Base-by-base conservation (phyloP, 495 filamentous ascomycete species). In the Mytilinidion resinicola region DNA sequence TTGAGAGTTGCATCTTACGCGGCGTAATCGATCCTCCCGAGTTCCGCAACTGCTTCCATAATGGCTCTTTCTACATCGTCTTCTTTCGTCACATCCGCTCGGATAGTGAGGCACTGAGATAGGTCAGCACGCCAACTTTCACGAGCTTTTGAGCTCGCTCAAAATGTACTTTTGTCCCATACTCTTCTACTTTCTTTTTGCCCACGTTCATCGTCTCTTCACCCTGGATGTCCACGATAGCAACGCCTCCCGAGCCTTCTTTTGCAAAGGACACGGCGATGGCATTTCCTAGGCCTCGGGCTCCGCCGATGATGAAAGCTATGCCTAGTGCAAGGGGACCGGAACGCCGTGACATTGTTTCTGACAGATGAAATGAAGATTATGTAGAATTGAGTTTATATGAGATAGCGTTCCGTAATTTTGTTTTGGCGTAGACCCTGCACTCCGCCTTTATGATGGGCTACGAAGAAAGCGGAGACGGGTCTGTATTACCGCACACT, bases 31-130 rank as follows among this genome's bases (percentile, higher is more conserved):
- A 65, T 64, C 30, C 67, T 44, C 7, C 66, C 61, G 53, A 69
- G 72, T 20, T 69, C 62, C 33, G 63, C 57, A 9, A 69, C 59
- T 10, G 64, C 56, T 30, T 60, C 30, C 9, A 56, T 42, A 4
- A 74, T 67, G 19, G 70, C 66, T 2, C 41, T 17, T 17, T 71
- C 55, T 14, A 75, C 67, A 1, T 66, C 56, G 3, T 60, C 62
- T 42, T 67, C 67, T n/a, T 72, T 66, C 4, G 69, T 68, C 0
- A 76, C 69, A 59, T 76, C 67, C 0, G 65, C 66, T 47, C 59
- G 59, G 21, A 72, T 65, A 4, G 67, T 50, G 11, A 74, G 17
- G 42, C 60, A 59, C 57, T 51, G 53, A 58, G 41, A 33, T n/a
- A 1, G 14, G 59, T 43, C 0, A 14, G n/a, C 30, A 52, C 15